A percentile compares a stretch with the other conserved stretches of the same genome.
Conservation (phyloP, 768 basidiomycete genomes). For the Lactarius vividus region DNA sequence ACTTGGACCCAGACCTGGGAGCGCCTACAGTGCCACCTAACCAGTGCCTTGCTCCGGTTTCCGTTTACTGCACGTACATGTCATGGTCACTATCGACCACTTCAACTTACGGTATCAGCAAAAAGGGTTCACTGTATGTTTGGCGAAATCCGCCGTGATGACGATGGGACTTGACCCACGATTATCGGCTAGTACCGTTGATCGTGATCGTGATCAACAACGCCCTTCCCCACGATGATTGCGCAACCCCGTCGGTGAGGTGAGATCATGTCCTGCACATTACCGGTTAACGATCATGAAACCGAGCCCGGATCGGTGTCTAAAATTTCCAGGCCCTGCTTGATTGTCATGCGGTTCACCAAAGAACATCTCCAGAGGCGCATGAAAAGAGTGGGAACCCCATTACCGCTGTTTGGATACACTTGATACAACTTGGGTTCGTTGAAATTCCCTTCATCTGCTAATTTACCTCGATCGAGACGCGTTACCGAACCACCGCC, state of each 20-base stretch:
- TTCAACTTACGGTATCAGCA: not conserved
- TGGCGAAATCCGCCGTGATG: not conserved
- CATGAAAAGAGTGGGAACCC: not conserved
- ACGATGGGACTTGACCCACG: not conserved
- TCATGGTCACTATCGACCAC: not conserved
- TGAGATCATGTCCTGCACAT: not conserved
- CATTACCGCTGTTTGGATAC: not conserved
- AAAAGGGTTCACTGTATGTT: not conserved
- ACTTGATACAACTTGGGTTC: not conserved
- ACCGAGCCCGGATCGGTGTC: constrained; percentile 1
- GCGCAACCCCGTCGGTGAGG: not conserved
- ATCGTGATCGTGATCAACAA: not conserved
- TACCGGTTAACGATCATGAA: not conserved
- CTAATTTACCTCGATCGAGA: not conserved
- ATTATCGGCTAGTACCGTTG: not conserved
- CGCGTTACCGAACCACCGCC: not conserved
- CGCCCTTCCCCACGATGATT: not conserved
- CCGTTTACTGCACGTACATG: not conserved
- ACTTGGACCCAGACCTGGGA: not conserved
- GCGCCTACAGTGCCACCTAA: not conserved
- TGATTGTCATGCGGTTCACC: not conserved
- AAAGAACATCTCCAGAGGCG: not conserved
- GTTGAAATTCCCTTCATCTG: not conserved
- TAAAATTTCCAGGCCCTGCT: not conserved
- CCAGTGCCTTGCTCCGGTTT: not conserved